phyloP scores from a whole-genome alignment of 2,329 filamentous ascomycete genomes.

The Exophiala aquamarina region DNA sequence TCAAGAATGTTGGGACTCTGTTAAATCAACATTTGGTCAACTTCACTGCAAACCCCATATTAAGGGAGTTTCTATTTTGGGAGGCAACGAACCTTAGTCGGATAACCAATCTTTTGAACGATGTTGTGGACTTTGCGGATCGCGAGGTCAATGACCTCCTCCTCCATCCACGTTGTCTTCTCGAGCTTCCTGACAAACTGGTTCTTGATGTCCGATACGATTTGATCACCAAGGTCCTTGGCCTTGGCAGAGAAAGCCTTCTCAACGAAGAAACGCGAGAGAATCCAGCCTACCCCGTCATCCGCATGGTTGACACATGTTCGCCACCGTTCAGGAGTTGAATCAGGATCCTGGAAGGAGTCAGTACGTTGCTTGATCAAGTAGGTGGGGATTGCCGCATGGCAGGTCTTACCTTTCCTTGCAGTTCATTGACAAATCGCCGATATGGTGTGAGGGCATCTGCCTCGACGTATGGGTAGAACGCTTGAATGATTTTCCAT shows the following conservation, averaged over 20 bases:
- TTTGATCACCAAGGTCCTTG: constrained; percentile 65
- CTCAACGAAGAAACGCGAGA: constrained; percentile 70
- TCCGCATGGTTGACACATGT: constrained; percentile 62
- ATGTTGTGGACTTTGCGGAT: constrained; percentile 68
- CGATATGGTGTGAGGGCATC: constrained; percentile 60
- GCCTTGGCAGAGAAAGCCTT: constrained; percentile 64
- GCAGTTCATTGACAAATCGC: constrained; percentile 60
- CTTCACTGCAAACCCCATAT: background rate
- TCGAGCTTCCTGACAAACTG: constrained; percentile 64
- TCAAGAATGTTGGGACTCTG: constrained; percentile 62
- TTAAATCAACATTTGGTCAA: background rate
- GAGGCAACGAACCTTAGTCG: constrained; percentile 41
- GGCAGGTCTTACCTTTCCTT: constrained; percentile 54
- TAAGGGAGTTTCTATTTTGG: background rate
- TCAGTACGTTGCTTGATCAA: too few species aligned
- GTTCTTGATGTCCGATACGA: constrained; percentile 69
- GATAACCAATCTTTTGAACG: constrained; percentile 67
- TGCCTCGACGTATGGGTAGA: constrained; percentile 57
- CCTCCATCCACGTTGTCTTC: constrained; percentile 64
- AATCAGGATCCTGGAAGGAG: constrained; percentile 51
- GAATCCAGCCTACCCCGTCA: constrained; percentile 62
- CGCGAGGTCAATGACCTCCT: constrained; percentile 58
- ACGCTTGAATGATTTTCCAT: constrained; percentile 62
- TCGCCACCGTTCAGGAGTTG: constrained; percentile 65
- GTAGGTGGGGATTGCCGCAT: too few species aligned